Evolutionary conservation across 768 basidiomycete species (phyloP).

Genomic region (Phanerochaete carnosa): DNA sequence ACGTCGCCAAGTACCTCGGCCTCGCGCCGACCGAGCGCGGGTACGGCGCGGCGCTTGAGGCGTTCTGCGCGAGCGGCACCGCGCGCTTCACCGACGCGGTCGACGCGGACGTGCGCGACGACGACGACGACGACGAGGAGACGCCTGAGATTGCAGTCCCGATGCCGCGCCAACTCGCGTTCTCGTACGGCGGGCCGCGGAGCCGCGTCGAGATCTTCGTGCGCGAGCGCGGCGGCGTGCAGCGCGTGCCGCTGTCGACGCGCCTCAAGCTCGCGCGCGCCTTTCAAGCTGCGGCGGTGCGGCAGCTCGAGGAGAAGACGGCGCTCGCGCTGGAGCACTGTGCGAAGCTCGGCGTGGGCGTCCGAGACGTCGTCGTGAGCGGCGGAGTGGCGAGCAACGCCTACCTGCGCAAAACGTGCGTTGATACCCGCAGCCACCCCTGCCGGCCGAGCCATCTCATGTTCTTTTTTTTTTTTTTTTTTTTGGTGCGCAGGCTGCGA

Average conservation of each 20-base stretch:
- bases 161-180: slow-evolving; percentile 52
- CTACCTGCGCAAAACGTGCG: slow-evolving; percentile 62
- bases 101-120: slow-evolving; percentile 19
- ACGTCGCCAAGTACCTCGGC: slow-evolving; percentile 66
- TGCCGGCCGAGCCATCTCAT: background rate
- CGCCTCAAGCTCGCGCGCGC: slow-evolving; percentile 55
- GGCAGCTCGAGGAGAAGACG: slow-evolving; percentile 76
- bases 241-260: slow-evolving; percentile 16
- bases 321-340: slow-evolving; percentile 48
- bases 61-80: slow-evolving; percentile 43
- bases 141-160: slow-evolving; percentile 41
- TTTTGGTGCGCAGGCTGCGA: slow-evolving; percentile 33
- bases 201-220: slow-evolving; percentile 65
- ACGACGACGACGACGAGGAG: background rate
- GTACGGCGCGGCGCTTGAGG: slow-evolving; percentile 80
- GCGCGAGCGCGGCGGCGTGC: slow-evolving; percentile 34
- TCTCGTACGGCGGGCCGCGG: slow-evolving; percentile 81
- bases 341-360: slow-evolving; percentile 33
- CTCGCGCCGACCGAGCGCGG: slow-evolving; percentile 63
- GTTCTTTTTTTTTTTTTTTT: too few relatives aligned
- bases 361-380: slow-evolving; percentile 72
- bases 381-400: slow-evolving; percentile 93
- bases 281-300: slow-evolving; percentile 71
- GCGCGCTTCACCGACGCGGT: background rate
- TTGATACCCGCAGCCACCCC: slow-evolving; percentile 15